Conservation (phyloP, 805 yeast genomes). For the Cyberlindnera petersonii region DNA sequence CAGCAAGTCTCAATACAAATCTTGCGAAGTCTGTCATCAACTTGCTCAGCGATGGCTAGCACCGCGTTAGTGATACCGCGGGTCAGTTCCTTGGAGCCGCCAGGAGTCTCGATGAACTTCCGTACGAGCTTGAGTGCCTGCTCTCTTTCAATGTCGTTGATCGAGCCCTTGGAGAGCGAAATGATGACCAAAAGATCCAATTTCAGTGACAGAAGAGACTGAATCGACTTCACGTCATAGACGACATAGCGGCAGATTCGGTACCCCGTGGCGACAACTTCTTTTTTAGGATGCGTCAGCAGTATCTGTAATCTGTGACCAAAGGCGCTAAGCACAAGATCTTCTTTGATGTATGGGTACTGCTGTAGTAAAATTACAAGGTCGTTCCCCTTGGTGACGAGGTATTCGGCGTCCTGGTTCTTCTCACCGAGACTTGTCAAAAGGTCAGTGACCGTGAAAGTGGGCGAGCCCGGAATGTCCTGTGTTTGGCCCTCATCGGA, state of each 20-base stretch:
- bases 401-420: constrained; percentile 44
- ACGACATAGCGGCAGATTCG: constrained; percentile 66
- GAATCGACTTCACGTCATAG: constrained; percentile 49
- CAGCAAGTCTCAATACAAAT: constrained; percentile 51
- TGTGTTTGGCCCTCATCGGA: constrained; percentile 1
- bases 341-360: constrained; percentile 59
- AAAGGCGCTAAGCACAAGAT: constrained; percentile 56
- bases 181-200: constrained; percentile 61
- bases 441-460: constrained; percentile 63
- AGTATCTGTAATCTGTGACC: constrained; percentile 56
- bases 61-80: constrained; percentile 66
- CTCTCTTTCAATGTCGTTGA: constrained; percentile 59
- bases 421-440: constrained; percentile 52
- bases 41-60: constrained; percentile 55
- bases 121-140: constrained; percentile 75
- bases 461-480: constrained; percentile 35
- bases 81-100: constrained; percentile 50
- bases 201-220: constrained; percentile 48
- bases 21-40: constrained; percentile 46
- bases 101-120: constrained; percentile 49
- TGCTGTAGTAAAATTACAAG: constrained; percentile 52
- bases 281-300: constrained; percentile 52
- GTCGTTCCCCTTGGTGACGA: constrained; percentile 62
- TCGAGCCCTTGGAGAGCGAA: constrained; percentile 56
- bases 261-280: constrained; percentile 72